Conservation (phyloP, 805 yeast species). For the Sungouiozyma ichnusensis region DNA sequence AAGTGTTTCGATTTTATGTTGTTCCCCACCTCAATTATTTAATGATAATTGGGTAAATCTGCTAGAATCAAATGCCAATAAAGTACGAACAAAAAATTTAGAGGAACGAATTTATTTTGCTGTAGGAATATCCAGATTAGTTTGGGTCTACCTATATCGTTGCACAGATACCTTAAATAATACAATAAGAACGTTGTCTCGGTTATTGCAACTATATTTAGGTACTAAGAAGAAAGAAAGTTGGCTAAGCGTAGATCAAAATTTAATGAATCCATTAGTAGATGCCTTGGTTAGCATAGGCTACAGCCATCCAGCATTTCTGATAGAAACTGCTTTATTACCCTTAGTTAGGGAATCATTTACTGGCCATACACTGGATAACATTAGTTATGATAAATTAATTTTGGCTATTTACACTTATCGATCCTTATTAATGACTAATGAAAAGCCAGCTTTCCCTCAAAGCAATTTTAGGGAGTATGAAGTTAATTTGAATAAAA, state of each 20-base stretch:
- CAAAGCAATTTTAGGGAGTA: conserved; percentile 28
- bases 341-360: conserved; percentile 57
- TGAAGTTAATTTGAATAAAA: conserved; percentile 26
- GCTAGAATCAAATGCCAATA: conserved; percentile 50
- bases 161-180: conserved; percentile 82
- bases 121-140: conserved; percentile 57
- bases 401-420: conserved; percentile 63
- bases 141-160: conserved; percentile 86
- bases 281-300: conserved; percentile 73
- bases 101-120: conserved; percentile 45
- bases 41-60: conserved; percentile 59
- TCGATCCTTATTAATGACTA: conserved; percentile 57
- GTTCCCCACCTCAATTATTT: conserved; percentile 70
- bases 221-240: conserved; percentile 52
- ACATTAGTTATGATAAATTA: conserved; percentile 56
- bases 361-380: conserved; percentile 50
- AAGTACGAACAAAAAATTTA: conserved; percentile 53
- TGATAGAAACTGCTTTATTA: conserved; percentile 65
- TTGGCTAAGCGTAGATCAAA: conserved; percentile 63
- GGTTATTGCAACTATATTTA: conserved; percentile 47
- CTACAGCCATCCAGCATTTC: conserved; percentile 64
- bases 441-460: conserved; percentile 70
- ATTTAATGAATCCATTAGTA: conserved; percentile 53
- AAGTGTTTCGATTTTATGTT: conserved; percentile 65
- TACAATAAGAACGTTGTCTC: conserved; percentile 68